A percentile compares a stretch with the other conserved stretches of the same genome.
Evolutionary conservation across 1,139 yeast species (phyloP).

Genomic region (Yamadazyma oceani): DNA sequence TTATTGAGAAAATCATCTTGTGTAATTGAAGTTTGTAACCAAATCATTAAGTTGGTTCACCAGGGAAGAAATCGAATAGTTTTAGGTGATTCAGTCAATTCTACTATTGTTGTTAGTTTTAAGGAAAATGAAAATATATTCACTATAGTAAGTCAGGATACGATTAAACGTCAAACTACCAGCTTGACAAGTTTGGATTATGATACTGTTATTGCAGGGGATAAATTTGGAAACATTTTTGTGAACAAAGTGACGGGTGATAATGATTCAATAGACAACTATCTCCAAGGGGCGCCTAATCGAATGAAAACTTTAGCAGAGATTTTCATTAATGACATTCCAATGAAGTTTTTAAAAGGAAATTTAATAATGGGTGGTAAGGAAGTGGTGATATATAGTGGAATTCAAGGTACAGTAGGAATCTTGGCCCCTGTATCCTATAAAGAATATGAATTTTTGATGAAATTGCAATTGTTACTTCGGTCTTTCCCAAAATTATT

Average conservation of each 20-base stretch:
- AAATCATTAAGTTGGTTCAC: conserved; percentile 52
- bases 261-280: conserved; percentile 40
- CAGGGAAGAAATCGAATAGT: conserved; percentile 58
- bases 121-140: conserved; percentile 54
- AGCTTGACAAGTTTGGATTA: conserved; percentile 62
- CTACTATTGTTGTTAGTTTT: conserved; percentile 59
- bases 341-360: conserved; percentile 59
- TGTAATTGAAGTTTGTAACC: conserved; percentile 34
- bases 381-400: conserved; percentile 68
- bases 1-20: conserved; percentile 64
- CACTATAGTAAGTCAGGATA: conserved; percentile 69
- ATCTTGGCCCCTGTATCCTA: conserved; percentile 66
- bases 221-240: conserved; percentile 80
- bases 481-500: conserved; percentile 39
- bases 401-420: conserved; percentile 82
- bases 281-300: conserved; percentile 52
- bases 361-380: conserved; percentile 60
- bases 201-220: conserved; percentile 83
- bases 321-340: conserved; percentile 68
- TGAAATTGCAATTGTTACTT: conserved; percentile 52
- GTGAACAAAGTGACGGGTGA: conserved; percentile 62
- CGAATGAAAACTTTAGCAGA: conserved; percentile 59
- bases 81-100: conserved; percentile 63
- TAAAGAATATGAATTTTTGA: conserved; percentile 62
- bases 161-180: conserved; percentile 65